These are phyloP conservation scores for Teratosphaeria epicoccoides DNA, from an alignment of 2,329 filamentous ascomycete genomes.

Conservation along the genomic window DNA sequence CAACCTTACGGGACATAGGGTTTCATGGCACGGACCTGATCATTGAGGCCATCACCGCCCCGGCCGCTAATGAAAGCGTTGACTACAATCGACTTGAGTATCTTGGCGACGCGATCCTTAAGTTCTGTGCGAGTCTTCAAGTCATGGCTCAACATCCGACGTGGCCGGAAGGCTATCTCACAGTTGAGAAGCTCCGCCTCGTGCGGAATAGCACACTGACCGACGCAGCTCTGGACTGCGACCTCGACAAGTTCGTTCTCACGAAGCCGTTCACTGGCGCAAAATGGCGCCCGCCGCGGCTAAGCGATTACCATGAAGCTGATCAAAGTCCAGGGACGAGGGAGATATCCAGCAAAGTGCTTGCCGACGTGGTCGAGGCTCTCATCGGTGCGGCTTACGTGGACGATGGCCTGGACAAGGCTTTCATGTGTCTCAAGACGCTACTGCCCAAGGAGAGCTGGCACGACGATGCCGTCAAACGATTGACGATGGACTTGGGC, in stretches of 20 bases:
- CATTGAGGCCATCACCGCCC: conserved; percentile 59
- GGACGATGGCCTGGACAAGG: conserved; percentile 56
- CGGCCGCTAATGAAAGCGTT: conserved; percentile 46
- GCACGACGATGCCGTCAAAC: conserved; percentile 9
- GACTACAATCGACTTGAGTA: conserved; percentile 84
- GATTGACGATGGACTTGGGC: conserved; percentile 22
- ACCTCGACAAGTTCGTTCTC: conserved; percentile 64
- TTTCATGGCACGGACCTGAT: conserved; percentile 50
- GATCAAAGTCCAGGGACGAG: conserved; percentile 19
- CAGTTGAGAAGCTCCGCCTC: conserved; percentile 51
- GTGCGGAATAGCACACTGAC: conserved; percentile 68
- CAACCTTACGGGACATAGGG: conserved; percentile 37
- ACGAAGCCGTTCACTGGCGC: conserved; percentile 54
- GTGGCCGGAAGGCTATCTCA: conserved; percentile 70
- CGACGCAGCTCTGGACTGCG: conserved; percentile 49
- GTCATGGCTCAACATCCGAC: conserved; percentile 48
- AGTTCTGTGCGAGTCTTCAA: conserved; percentile 59
- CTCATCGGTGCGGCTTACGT: conserved; percentile 67
- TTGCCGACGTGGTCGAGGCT: conserved; percentile 82
- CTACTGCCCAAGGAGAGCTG: conserved; percentile 49
- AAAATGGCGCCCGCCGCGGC: conserved; percentile 62
- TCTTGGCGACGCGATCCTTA: conserved; percentile 67
- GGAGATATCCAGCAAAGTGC: conserved; percentile 59
- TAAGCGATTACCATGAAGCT: conserved; percentile 32
- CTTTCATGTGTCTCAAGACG: conserved; percentile 51